A percentile compares a stretch with the other conserved stretches of the same genome.
Evolutionary conservation across 441 rosid genomes (phyloP).

Genomic region (Kokia cookei): DNA sequence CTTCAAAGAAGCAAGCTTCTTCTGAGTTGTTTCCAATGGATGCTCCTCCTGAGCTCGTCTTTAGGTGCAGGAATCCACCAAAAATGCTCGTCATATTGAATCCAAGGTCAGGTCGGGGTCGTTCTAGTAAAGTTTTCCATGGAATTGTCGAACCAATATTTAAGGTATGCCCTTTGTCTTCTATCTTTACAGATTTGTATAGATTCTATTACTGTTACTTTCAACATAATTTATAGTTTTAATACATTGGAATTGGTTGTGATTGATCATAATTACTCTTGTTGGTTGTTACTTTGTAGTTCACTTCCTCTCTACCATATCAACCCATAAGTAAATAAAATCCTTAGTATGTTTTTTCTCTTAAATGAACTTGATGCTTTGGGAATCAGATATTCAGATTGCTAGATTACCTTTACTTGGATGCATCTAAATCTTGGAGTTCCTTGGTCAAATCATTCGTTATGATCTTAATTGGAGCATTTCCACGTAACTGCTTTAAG

Average conservation of each 20-base stretch:
- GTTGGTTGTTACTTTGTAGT: neutral
- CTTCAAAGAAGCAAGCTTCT: constrained; percentile 92
- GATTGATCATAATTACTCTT: neutral
- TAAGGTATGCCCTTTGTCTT: constrained; percentile 46
- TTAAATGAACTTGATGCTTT: neutral
- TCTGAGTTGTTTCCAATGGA: constrained; percentile 76
- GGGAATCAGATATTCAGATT: neutral
- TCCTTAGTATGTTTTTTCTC: neutral
- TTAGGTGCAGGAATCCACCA: constrained; percentile 88
- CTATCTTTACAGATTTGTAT: neutral
- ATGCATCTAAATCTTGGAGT: neutral
- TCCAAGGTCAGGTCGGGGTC: constrained; percentile 98
- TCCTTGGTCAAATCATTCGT: neutral
- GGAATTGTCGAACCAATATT: constrained; percentile 89
- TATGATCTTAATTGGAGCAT: neutral
- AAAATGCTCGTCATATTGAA: constrained; percentile 94
- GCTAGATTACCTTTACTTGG: neutral
- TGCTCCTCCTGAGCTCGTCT: constrained; percentile 88
- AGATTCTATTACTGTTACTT: neutral
- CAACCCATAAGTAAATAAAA: neutral
- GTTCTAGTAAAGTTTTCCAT: constrained; percentile 90
- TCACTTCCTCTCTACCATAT: neutral
- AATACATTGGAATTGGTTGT: neutral
- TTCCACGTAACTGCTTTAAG: neutral
- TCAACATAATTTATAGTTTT: neutral